Percentiles rank a stretch among this genome's conserved stretches.
phyloP scores from a whole-genome alignment of 176 grass and related monocot genomes.

The Carex parvula region DNA sequence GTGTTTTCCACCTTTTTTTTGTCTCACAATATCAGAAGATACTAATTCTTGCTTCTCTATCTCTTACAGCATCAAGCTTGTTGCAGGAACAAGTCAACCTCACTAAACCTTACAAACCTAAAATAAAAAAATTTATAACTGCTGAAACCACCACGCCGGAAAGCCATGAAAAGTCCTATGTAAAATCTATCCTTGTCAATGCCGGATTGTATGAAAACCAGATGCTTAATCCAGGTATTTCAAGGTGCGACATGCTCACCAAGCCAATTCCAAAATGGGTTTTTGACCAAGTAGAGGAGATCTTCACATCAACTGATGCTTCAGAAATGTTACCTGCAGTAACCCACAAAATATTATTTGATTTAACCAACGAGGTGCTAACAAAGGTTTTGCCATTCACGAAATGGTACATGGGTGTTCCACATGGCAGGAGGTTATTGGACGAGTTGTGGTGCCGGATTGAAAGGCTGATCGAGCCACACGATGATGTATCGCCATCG shows the following conservation, averaged over 20 bases:
- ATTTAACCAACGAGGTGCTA: slow-evolving; percentile 67
- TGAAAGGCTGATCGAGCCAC: slow-evolving; percentile 21
- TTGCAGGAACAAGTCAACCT: slow-evolving; percentile 29
- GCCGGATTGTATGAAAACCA: slow-evolving; percentile 51
- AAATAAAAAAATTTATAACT: slow-evolving; percentile 17
- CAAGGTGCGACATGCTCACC: slow-evolving; percentile 16
- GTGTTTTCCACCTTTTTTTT: background rate
- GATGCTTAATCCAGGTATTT: slow-evolving; percentile 1
- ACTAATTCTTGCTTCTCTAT: slow-evolving; percentile 18
- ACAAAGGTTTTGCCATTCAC: slow-evolving; percentile 43
- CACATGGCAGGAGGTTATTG: slow-evolving; percentile 45
- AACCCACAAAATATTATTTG: slow-evolving; percentile 64
- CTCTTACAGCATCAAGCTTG: slow-evolving; percentile 31
- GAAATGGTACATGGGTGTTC: slow-evolving; percentile 22
- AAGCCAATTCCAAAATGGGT: slow-evolving; percentile 61
- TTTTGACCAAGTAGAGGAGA: slow-evolving; percentile 53
- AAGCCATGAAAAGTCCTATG: slow-evolving; percentile 47
- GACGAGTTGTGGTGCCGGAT: slow-evolving; percentile 45
- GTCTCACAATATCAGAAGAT: background rate
- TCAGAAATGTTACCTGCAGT: background rate
- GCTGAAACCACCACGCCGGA: slow-evolving; percentile 19
- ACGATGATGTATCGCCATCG: slow-evolving; percentile 1
- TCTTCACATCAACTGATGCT: background rate
- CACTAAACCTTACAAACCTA: slow-evolving; percentile 26
- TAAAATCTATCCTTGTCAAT: slow-evolving; percentile 44